Conservation (phyloP, 2,329 filamentous ascomycete species). For the Elsinoe ampelina region DNA sequence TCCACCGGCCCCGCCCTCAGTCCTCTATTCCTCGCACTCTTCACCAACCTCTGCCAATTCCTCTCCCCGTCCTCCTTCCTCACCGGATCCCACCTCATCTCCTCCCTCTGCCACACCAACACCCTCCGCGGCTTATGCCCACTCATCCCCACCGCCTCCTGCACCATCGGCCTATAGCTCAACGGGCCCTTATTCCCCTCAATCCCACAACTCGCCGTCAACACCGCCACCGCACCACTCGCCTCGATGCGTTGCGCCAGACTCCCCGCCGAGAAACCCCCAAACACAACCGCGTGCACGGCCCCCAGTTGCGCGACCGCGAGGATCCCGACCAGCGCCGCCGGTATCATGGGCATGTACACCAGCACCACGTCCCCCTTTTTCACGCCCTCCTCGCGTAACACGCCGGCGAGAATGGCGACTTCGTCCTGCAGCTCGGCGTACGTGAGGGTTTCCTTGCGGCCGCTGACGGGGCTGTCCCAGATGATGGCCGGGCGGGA, state of each 20-base stretch:
- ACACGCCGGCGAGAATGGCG: slow-evolving; percentile 68
- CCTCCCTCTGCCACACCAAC: slow-evolving; percentile 75
- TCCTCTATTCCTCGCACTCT: slow-evolving; percentile 58
- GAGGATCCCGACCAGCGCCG: slow-evolving; percentile 76
- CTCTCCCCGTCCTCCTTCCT: slow-evolving; percentile 58
- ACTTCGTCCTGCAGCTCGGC: slow-evolving; percentile 67
- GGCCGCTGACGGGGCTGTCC: slow-evolving; percentile 73
- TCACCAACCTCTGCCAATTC: slow-evolving; percentile 69
- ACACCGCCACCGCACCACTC: slow-evolving; percentile 61
- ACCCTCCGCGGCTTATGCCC: slow-evolving; percentile 62
- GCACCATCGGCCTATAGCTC: slow-evolving; percentile 67
- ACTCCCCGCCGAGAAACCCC: slow-evolving; percentile 73
- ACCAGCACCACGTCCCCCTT: slow-evolving; percentile 82
- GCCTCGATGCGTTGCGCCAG: slow-evolving; percentile 84
- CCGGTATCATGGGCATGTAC: slow-evolving; percentile 97
- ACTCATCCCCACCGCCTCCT: slow-evolving; percentile 60
- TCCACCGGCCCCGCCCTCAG: slow-evolving; percentile 66
- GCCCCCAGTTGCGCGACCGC: slow-evolving; percentile 74
- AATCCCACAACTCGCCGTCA: slow-evolving; percentile 88
- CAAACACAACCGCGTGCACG: slow-evolving; percentile 86
- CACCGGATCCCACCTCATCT: slow-evolving; percentile 64
- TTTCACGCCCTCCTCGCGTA: slow-evolving; percentile 71
- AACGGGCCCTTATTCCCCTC: slow-evolving; percentile 74
- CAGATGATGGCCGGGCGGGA: slow-evolving; percentile 68
- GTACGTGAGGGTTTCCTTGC: slow-evolving; percentile 68